These are phyloP conservation scores for Eucalyptus pauciflora DNA, from an alignment of 345 rosid genomes.

Conservation along the genomic window DNA sequence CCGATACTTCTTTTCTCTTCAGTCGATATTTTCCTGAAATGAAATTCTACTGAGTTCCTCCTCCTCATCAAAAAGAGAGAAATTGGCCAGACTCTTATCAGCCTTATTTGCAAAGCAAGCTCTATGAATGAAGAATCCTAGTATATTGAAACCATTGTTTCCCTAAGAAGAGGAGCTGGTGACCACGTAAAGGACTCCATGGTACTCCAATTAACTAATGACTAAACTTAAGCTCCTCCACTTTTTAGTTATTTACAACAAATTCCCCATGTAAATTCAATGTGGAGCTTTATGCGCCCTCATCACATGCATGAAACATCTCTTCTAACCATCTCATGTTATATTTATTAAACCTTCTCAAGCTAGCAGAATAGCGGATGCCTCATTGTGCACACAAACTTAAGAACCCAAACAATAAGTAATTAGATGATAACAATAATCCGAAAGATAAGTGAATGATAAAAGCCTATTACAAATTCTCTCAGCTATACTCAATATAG, in stretches of 20 bases:
- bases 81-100: neutral
- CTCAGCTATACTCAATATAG: neutral
- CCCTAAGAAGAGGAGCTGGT: neutral
- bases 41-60: neutral
- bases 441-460: neutral
- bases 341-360: neutral
- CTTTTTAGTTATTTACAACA: neutral
- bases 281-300: neutral
- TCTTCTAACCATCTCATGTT: neutral
- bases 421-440: neutral
- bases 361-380: neutral
- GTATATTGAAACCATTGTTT: neutral
- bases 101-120: neutral
- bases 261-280: neutral
- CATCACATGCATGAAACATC: neutral
- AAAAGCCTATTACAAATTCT: neutral
- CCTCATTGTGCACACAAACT: neutral
- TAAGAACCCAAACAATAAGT: neutral
- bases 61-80: neutral
- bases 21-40: conserved; percentile 49
- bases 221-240: neutral
- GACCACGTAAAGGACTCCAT: neutral
- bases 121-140: neutral
- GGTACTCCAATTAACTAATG: neutral
- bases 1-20: conserved; percentile 74